These are phyloP conservation scores for Lentinula aciculospora DNA, from an alignment of 768 basidiomycete species.

Conservation along the genomic window DNA sequence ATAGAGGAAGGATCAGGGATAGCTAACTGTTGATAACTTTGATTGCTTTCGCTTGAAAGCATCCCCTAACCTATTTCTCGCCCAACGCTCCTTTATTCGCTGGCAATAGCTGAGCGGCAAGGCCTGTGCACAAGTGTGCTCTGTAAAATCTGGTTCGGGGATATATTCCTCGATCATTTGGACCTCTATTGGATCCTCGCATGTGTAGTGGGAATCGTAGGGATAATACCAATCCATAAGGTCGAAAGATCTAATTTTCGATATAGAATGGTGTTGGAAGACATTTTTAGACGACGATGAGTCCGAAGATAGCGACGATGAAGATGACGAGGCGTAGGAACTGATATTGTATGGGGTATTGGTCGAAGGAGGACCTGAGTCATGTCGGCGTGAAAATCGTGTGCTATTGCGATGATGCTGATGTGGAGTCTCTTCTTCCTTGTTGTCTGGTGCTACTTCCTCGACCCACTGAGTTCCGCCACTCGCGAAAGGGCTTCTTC, in stretches of 20 bases:
- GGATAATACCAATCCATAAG: neutral
- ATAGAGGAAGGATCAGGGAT: neutral
- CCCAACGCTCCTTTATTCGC: neutral
- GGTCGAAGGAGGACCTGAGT: neutral
- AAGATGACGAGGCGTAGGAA: conserved; percentile 12
- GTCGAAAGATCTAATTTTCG: neutral
- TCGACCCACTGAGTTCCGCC: neutral
- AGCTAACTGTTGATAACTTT: neutral
- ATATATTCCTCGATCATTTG: neutral
- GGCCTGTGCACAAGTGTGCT: neutral
- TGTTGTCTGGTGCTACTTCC: neutral
- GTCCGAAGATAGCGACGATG: conserved; percentile 32
- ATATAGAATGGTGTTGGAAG: neutral
- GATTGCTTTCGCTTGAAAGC: neutral
- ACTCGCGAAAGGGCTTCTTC: neutral
- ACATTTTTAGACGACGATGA: conserved; percentile 43
- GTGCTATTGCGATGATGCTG: neutral
- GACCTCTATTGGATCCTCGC: neutral
- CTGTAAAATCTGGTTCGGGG: neutral
- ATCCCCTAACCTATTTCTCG: neutral
- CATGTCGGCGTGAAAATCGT: neutral
- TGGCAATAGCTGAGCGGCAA: neutral
- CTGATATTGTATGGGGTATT: neutral
- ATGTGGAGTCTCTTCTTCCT: neutral
- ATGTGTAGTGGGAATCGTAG: neutral